Conservation (phyloP, 1,284 basidiomycete genomes). For the Malassezia furfur region DNA sequence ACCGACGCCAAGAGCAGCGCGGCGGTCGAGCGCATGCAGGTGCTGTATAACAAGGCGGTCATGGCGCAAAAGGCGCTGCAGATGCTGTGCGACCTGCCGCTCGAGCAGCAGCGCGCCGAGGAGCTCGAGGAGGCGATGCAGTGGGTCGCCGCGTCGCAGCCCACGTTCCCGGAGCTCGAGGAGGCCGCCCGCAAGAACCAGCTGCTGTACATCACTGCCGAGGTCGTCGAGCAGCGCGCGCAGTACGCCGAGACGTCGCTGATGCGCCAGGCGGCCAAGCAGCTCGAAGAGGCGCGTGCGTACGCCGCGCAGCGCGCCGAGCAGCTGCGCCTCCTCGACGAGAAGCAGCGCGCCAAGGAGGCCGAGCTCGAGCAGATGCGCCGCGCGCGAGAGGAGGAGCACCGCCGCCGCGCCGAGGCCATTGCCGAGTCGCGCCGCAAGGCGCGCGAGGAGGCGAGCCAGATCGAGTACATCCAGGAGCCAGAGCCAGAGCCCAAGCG, state of each 20-base stretch:
- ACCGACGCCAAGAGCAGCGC: conserved; percentile 3
- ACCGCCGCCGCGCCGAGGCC: conserved; percentile 28
- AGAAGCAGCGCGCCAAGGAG: conserved; percentile 32
- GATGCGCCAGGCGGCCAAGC: conserved; percentile 24
- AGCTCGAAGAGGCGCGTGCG: conserved; percentile 28
- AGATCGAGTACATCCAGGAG: conserved; percentile 37
- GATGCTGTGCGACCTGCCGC: conserved; percentile 39
- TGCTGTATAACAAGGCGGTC: conserved; percentile 43
- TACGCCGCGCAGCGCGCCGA: conserved; percentile 29
- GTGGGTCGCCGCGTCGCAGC: conserved; percentile 30
- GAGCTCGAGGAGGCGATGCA: conserved; percentile 31
- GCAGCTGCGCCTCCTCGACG: conserved; percentile 26
- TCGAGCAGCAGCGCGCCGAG: conserved; percentile 24
- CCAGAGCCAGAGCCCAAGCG: conserved; percentile 22
- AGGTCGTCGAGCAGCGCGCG: conserved; percentile 43
- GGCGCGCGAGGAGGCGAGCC: conserved; percentile 32
- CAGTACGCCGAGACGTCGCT: conserved; percentile 40
- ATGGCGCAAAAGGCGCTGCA: conserved; percentile 41
- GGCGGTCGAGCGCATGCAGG: conserved; percentile 27
- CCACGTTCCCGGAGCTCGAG: conserved; percentile 18
- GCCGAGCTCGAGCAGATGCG: conserved; percentile 28
- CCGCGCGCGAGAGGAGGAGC: conserved; percentile 32
- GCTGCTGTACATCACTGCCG: conserved; percentile 37
- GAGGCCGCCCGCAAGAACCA: conserved; percentile 30
- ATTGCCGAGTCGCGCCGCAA: conserved; percentile 33